A percentile compares a stretch with the other conserved stretches of the same genome.
phyloP scores from a whole-genome alignment of 352 stramenopile species.

The Pythium phragmitis region DNA sequence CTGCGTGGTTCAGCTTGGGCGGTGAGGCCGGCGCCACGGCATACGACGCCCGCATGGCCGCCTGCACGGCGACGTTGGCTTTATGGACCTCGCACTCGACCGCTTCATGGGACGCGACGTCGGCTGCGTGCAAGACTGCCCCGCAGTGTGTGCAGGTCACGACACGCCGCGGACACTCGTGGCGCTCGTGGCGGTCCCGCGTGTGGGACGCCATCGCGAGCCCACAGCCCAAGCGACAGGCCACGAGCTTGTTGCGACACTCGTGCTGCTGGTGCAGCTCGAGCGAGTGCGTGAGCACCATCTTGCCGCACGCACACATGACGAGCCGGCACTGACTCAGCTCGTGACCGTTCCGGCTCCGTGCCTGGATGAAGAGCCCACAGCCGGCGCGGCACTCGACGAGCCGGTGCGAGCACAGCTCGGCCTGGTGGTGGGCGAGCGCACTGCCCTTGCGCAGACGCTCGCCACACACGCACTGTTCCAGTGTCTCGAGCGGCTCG shows the following conservation, averaged over 20 bases:
- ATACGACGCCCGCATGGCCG: slow-evolving; percentile 29
- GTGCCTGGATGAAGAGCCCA: slow-evolving; percentile 44
- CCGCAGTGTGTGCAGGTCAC: slow-evolving; percentile 44
- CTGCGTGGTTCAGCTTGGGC: slow-evolving; percentile 23
- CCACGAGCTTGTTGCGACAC: slow-evolving; percentile 41
- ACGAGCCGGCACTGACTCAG: slow-evolving; percentile 62
- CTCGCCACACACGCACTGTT: slow-evolving; percentile 47
- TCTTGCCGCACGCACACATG: slow-evolving; percentile 65
- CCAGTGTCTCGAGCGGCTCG: slow-evolving; percentile 5
- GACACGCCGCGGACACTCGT: slow-evolving; percentile 44
- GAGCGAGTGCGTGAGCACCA: slow-evolving; percentile 57
- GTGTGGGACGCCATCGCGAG: slow-evolving; percentile 30
- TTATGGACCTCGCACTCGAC: slow-evolving; percentile 43
- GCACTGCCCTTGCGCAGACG: slow-evolving; percentile 25
- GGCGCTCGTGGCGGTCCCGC: slow-evolving; percentile 54
- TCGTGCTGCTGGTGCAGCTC: slow-evolving; percentile 55
- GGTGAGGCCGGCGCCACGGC: background rate
- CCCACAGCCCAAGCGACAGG: slow-evolving; percentile 42
- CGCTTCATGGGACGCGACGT: slow-evolving; percentile 40
- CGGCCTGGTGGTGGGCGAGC: slow-evolving; percentile 32
- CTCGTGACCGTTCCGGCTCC: slow-evolving; percentile 61
- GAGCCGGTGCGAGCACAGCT: slow-evolving; percentile 38
- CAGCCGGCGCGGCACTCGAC: slow-evolving; percentile 56
- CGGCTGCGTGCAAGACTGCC: slow-evolving; percentile 33
- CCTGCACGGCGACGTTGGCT: slow-evolving; percentile 27